Base-by-base conservation (phyloP, 352 stramenopile species). In the Thalassiosira exigua region DNA sequence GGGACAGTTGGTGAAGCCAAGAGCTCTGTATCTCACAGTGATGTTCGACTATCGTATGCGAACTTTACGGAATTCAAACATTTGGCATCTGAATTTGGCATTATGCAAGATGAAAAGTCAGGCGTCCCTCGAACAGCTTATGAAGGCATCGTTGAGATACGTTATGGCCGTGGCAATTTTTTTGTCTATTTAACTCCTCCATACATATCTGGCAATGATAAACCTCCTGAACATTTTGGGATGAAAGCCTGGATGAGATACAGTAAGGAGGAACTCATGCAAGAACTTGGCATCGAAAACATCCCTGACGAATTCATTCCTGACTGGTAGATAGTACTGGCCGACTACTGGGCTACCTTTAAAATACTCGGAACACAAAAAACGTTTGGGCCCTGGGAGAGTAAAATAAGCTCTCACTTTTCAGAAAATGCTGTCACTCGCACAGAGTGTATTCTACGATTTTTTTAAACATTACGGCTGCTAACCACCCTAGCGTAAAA, bases 81-180 rank as follows among this genome's bases (percentile, higher is more conserved):
- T n/a, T 57, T 93, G 29, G 91, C 94, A 22, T 44, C 48, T 14
- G 22, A 74, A 21, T 74, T 96, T 51, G 79, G 87, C 30, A 82
- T 96, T 29, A 96, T 96, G 87, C 30, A 80, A 51, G 91, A 96
- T 78, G 86, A 94, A 78, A 96, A 96, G 81, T 91, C 90, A 0
- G 78, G 75, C 30, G 86, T 96, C n/a, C 91, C 87, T 29, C 78
- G 94, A 50, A 96, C 91, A 24, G 91, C 86, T 4, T 97, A 96
- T 77, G 88, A 92, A 70, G 92, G 93, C 7, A 88, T 97, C 62
- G 90, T 97, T 0, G 81, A 89, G 62, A 68, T 85, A 22, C 36
- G 82, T 21, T 79, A 79, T n/a, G 44, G 68, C 44, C 41, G 29
- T 21, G 75, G 75, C 17, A 30, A 75, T 27, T 79, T 69, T 42